Base-by-base conservation (phyloP, 2,329 filamentous ascomycete genomes). In the Aspergillus arachidicola region DNA sequence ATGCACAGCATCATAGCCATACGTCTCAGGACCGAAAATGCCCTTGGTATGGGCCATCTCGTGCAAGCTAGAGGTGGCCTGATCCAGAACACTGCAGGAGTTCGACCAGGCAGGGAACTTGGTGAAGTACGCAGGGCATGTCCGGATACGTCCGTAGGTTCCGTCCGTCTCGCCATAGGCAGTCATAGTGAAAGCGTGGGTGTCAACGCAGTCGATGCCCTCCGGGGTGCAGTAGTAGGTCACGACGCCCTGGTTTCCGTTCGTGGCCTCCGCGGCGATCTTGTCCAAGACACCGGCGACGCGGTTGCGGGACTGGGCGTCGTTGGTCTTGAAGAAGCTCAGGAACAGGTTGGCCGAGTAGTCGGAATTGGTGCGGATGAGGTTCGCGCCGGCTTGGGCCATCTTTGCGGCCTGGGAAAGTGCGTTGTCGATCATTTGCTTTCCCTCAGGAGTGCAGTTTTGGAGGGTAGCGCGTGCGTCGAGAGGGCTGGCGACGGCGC, bases 21-120 rank as follows among this genome's bases (percentile, higher is more conserved):
- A 59, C 6, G 58, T 59, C 48, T 59, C 58, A 6, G 36, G 32
- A 3, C 58, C 58, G 21, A 38, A 59, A 26, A 59, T 54, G 11
- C 48, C 58, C 58, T 59, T 59, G 6, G 58, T 59, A 54, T 59
- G 58, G 6, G 58, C 58, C 58, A 59, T 53, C 48, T 59, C 58
- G 19, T 59, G 58, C 16, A 51, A 53, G 21, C 46, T 32, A 4
- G 58, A 59, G 3, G 58, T 59, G 7, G 58, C 58, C 48, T 59
- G 58, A 23, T 59, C 58, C 4, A 59, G 26, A 9, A 41, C 34
- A 23, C 32, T n/a, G 26, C 58, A 59, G 7, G n/a, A 9, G 11
- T 41, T 34, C 48, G 58, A 59, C 21, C 34, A 59, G 12, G 12
- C 5, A 4, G 58, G 48, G 36, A 59, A 51, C n/a, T 38, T 55